A percentile compares a stretch with the other conserved stretches of the same genome.
Evolutionary conservation across 768 basidiomycete genomes (phyloP).

Genomic region (Hericium rajendrae): DNA sequence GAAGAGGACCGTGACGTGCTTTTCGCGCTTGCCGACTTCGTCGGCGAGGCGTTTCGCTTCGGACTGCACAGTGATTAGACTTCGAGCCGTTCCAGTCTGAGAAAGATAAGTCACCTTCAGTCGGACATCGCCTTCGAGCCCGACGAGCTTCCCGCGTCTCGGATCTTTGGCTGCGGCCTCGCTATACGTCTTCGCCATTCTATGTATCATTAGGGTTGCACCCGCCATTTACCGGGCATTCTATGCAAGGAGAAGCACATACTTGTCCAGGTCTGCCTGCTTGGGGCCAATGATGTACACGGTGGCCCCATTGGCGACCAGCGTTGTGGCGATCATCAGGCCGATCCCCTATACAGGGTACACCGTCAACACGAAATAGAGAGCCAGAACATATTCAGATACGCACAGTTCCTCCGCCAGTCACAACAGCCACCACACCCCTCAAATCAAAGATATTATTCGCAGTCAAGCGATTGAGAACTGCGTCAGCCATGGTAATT

Average conservation of each 20-base stretch:
- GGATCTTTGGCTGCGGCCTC: conserved; percentile 22
- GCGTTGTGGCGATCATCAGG: conserved; percentile 37
- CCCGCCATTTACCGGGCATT: too few species aligned
- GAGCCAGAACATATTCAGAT: not conserved
- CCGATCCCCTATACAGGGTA: conserved; percentile 33
- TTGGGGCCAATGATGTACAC: conserved; percentile 39
- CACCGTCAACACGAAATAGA: not conserved
- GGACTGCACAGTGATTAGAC: conserved; percentile 17
- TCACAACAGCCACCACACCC: conserved; percentile 37
- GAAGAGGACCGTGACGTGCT: conserved; percentile 36
- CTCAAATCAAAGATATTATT: conserved; percentile 32
- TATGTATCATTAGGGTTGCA: not conserved
- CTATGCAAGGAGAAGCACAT: not conserved
- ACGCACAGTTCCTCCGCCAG: conserved; percentile 34
- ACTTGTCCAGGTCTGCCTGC: conserved; percentile 33
- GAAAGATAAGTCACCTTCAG: conserved; percentile 23
- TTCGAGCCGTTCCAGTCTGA: not conserved
- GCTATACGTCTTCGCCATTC: conserved; percentile 28
- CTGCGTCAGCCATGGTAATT: conserved; percentile 15
- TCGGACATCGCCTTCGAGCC: conserved; percentile 32
- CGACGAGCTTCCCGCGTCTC: conserved; percentile 28
- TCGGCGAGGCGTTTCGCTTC: conserved; percentile 34
- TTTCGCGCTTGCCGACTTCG: conserved; percentile 28
- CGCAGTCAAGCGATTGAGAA: conserved; percentile 26
- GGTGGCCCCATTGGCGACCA: conserved; percentile 38